Conservation (phyloP, 495 filamentous ascomycete species). For the Penicillium verhagenii region DNA sequence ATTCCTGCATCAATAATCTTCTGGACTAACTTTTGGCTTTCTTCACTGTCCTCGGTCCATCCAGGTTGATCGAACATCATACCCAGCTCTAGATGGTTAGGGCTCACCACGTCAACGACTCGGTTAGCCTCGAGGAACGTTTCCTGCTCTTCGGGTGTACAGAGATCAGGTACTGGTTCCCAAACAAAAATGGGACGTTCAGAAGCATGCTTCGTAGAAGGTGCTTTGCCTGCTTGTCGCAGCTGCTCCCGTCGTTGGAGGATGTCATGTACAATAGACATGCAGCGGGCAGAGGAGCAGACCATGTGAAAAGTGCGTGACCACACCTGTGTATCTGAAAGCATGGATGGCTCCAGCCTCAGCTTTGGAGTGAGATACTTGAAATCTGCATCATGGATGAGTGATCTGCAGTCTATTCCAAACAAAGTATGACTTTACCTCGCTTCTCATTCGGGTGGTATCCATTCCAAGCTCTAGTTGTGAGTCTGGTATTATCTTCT, state of each 20-base stretch:
- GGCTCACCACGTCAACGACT: constrained; percentile 81
- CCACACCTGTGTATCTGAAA: constrained; percentile 58
- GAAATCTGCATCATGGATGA: constrained; percentile 62
- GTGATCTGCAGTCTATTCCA: constrained; percentile 4
- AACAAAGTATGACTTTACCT: constrained; percentile 35
- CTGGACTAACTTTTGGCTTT: constrained; percentile 50
- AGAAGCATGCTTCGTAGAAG: constrained; percentile 21
- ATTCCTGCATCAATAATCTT: constrained; percentile 57
- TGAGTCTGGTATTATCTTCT: constrained; percentile 62
- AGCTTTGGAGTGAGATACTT: constrained; percentile 84
- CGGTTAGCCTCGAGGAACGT: constrained; percentile 68
- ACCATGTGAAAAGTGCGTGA: constrained; percentile 85
- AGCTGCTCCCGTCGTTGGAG: constrained; percentile 45
- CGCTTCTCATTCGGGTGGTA: constrained; percentile 62
- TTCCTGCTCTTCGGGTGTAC: constrained; percentile 70
- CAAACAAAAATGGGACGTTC: constrained; percentile 75
- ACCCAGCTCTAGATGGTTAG: constrained; percentile 83
- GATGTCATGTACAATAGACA: constrained; percentile 65
- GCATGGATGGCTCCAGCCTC: constrained; percentile 62
- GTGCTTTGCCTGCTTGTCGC: constrained; percentile 23
- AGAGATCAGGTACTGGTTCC: constrained; percentile 92
- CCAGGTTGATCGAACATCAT: constrained; percentile 68
- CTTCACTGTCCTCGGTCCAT: constrained; percentile 48
- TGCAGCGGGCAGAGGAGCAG: constrained; percentile 76
- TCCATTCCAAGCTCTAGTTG: constrained; percentile 89